phyloP scores from a whole-genome alignment of 2,329 filamentous ascomycete species.

The Monilinia vaccinii-corymbosi region DNA sequence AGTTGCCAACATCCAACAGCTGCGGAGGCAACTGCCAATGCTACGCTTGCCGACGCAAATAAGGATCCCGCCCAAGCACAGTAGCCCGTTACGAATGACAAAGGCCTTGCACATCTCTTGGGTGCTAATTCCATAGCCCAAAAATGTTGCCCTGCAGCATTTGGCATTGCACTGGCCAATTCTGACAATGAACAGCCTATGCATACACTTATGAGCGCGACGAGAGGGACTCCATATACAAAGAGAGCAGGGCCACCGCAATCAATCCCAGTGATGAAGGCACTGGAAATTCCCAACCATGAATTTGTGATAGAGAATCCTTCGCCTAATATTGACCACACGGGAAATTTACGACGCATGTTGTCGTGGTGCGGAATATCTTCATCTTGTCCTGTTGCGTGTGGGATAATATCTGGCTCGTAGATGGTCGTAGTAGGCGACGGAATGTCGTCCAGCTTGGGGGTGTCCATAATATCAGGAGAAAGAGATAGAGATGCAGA shows the following conservation, averaged over 20 bases:
- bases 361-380: background rate
- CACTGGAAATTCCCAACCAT: slow-evolving; percentile 9
- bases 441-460: background rate
- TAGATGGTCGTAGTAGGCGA: background rate
- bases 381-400: background rate
- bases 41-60: slow-evolving; percentile 7
- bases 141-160: slow-evolving; percentile 11
- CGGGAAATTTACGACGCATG: slow-evolving; percentile 8
- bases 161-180: slow-evolving; percentile 8
- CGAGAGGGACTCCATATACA: slow-evolving; percentile 6
- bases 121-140: slow-evolving; percentile 8
- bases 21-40: slow-evolving; percentile 2
- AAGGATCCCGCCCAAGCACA: slow-evolving; percentile 8
- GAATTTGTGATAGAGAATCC: slow-evolving; percentile 9
- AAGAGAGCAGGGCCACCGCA: slow-evolving; percentile 8
- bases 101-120: slow-evolving; percentile 6
- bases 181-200: slow-evolving; percentile 7
- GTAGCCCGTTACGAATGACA: slow-evolving; percentile 7
- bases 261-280: slow-evolving; percentile 7
- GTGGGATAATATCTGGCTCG: too few species aligned
- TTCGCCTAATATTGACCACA: slow-evolving; percentile 8
- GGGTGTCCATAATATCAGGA: background rate
- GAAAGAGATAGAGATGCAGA: background rate
- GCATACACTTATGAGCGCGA: background rate
- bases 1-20: slow-evolving; percentile 7